Evolutionary conservation across 805 yeast genomes (phyloP), one percentile per base, ranked within the genome.

Genomic region (Hanseniaspora mollemarum): DNA sequence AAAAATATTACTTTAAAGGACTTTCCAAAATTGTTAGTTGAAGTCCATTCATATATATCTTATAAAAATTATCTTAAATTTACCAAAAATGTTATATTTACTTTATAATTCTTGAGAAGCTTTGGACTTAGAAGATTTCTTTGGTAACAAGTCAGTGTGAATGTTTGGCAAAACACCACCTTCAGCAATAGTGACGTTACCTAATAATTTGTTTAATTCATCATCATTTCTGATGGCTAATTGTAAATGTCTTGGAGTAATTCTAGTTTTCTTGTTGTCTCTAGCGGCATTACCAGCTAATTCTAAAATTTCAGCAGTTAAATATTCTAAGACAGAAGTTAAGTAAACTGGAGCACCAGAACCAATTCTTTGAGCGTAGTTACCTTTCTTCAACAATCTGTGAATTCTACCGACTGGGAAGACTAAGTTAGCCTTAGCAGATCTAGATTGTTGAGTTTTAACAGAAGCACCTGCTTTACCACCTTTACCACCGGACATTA

Each of bases 361-460:
- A 80, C 97, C 96, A 63, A 90, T 83, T 77, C 97, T 83, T 76
- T 88, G 94, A 67, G 96, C 94, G 76, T 90, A 86, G 82, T 88
- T 86, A 70, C 95, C 96, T 75, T 83, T 87, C 81, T 94, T 86
- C 67, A 90, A 75, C 63, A 88, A 78, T 76, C 96, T 82, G 78
- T 90, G 96, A 62, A 90, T 92, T 81, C 97, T 88, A 72, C 97
- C 97, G 61, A 90, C 97, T 76, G 97, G 97, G 94, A 90, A 90
- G 64, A 94, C 86, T 68, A 90, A 80, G 72, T 96, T 97, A 68
- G 97, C 96, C 78, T 87, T 90, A 58, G 96, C 82, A 62, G 97
- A 90, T 81, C 97, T 87, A 53, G 96, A 84, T 76, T 90, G 92
- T 67, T 96, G 83, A 65, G 94, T 87, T 75, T 90, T 90, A 70